Base-by-base conservation (phyloP, 1,139 yeast species). In the Candida tropicalis region DNA sequence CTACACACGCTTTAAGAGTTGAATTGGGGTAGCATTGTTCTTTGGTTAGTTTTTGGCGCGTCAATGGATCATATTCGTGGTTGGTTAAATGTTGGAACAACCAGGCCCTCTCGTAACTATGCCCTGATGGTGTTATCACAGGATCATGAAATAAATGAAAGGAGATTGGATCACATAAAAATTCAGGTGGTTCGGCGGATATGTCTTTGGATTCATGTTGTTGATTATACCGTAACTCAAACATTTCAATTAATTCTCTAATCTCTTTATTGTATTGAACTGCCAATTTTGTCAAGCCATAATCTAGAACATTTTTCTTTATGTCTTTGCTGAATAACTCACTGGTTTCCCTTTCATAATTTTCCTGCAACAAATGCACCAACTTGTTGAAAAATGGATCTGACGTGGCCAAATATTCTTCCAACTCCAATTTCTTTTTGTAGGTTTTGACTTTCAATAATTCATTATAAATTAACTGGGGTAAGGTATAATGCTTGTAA, bases 81-180 rank as follows among this genome's bases (percentile, higher is more conserved):
- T 57, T 62, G 35, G 58, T 54, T 38, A 75, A 53, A 50, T 73
- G 76, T 44, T 66, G 68, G 38, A 68, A 42, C 22, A 75, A 55
- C 56, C 67, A 60, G 1, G 72, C 49, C 41, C 67, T 62, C 46
- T 75, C 80, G 52, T 67, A 75, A 2, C 77, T 63, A 33, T 68
- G 72, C 2, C 80, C 80, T 11, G 74, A 66, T 6, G 75, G 77
- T 8, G 75, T 62, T 13, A 74, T 58, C 10, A 75, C 79, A 0
- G 80, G 80, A 39, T 75, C 71, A 31, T 51, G 52, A 51, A 74
- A 73, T 25, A 75, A 46, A 37, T 68, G 66, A 53, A 72, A 73
- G 2, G 78, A 68, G 23, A 75, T 70, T 4, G 81, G 81, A 47
- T 75, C 79, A 11, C 71, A 48, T n/a, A 73, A 53, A 40, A 59